phyloP scores from a whole-genome alignment of 441 rosid genomes.

The Erodium chrysanthum region DNA sequence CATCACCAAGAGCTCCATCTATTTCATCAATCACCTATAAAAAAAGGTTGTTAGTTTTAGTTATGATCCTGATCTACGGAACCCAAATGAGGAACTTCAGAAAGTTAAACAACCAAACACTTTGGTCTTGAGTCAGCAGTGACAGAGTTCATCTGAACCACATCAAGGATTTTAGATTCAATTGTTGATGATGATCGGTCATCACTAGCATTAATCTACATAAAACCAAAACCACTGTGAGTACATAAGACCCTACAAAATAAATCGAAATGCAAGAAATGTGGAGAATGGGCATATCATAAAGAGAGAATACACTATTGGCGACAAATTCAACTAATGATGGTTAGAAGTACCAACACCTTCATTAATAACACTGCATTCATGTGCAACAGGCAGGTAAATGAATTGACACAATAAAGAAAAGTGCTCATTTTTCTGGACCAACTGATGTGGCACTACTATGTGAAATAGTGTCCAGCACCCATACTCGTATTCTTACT shows the following conservation, averaged over 20 bases:
- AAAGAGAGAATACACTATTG: background rate
- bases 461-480: background rate
- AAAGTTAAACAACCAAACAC: slow-evolving; percentile 61
- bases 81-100: slow-evolving; percentile 12
- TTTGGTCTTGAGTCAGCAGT: slow-evolving; percentile 81
- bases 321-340: background rate
- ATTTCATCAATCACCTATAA: slow-evolving; percentile 94
- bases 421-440: background rate
- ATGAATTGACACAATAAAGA: background rate
- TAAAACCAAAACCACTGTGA: slow-evolving; percentile 17
- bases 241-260: slow-evolving; percentile 11
- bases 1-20: slow-evolving; percentile 97
- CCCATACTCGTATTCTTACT: background rate
- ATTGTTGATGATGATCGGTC: slow-evolving; percentile 77
- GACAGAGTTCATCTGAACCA: slow-evolving; percentile 95
- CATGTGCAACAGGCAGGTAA: background rate
- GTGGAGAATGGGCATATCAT: background rate
- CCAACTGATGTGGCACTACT: background rate
- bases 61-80: slow-evolving; percentile 14
- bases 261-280: slow-evolving; percentile 7
- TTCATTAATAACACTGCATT: background rate
- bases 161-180: slow-evolving; percentile 91
- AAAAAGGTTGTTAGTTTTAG: slow-evolving; percentile 23
- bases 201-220: slow-evolving; percentile 94
- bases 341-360: background rate